These are phyloP conservation scores for Psilocybe cyanescens DNA, from an alignment of 768 basidiomycete genomes.

Conservation along the genomic window DNA sequence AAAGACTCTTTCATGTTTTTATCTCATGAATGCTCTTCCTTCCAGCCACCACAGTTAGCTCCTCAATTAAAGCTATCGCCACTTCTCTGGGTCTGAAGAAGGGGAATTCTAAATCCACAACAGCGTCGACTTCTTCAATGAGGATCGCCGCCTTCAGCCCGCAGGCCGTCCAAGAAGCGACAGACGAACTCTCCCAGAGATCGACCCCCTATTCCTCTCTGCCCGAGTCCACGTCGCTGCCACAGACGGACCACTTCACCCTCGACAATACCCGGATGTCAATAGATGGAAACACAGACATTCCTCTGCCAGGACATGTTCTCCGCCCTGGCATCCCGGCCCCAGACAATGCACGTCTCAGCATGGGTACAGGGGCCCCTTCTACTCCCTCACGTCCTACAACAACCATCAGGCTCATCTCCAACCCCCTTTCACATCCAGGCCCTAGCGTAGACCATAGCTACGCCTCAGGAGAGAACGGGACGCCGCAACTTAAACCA, in stretches of 20 bases:
- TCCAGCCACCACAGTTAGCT: slow-evolving; percentile 62
- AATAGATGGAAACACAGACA: slow-evolving; percentile 33
- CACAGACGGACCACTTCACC: slow-evolving; percentile 54
- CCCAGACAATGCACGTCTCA: slow-evolving; percentile 62
- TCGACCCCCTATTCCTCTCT: slow-evolving; percentile 50
- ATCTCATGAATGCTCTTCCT: slow-evolving; percentile 17
- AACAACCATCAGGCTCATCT: slow-evolving; percentile 56
- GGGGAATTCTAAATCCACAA: slow-evolving; percentile 23
- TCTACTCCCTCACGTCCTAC: slow-evolving; percentile 48
- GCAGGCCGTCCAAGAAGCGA: slow-evolving; percentile 10
- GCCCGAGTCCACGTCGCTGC: slow-evolving; percentile 34
- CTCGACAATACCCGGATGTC: slow-evolving; percentile 21
- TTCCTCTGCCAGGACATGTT: slow-evolving; percentile 64
- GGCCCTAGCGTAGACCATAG: slow-evolving; percentile 19
- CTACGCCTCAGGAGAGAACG: slow-evolving; percentile 22
- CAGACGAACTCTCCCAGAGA: slow-evolving; percentile 42
- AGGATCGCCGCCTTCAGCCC: slow-evolving; percentile 13
- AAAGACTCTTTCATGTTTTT: background rate
- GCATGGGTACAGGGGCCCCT: slow-evolving; percentile 47
- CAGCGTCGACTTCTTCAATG: slow-evolving; percentile 25
- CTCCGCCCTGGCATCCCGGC: slow-evolving; percentile 64
- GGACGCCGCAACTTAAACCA: slow-evolving; percentile 68
- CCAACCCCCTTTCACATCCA: slow-evolving; percentile 31
- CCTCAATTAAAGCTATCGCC: slow-evolving; percentile 79
- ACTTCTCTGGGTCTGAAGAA: slow-evolving; percentile 70